These are phyloP conservation scores for Podaxis sp. DNA, from an alignment of 768 basidiomycete species.

Conservation along the genomic window DNA sequence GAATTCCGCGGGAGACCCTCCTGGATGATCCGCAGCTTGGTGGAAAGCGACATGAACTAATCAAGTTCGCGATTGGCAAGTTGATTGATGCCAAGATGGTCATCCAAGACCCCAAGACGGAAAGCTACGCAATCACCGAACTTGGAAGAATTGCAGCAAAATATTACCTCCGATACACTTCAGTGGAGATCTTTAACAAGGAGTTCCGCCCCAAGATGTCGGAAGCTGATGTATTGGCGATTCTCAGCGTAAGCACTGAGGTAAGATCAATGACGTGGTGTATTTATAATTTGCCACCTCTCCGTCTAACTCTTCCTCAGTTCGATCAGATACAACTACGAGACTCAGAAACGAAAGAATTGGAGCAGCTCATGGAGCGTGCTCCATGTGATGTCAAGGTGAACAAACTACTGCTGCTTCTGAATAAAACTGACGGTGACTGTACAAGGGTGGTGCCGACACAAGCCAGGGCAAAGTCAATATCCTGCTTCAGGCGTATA, in stretches of 20 bases:
- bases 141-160: conserved; percentile 94
- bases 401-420: conserved; percentile 13
- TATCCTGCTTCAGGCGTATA: conserved; percentile 86
- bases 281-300: neutral
- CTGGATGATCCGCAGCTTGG: conserved; percentile 71
- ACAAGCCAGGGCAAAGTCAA: conserved; percentile 81
- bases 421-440: neutral
- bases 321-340: conserved; percentile 94
- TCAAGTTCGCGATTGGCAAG: conserved; percentile 57
- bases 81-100: conserved; percentile 81
- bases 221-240: conserved; percentile 84
- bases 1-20: conserved; percentile 65
- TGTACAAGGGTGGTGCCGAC: conserved; percentile 49
- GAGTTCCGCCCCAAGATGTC: conserved; percentile 79
- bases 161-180: conserved; percentile 87
- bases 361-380: conserved; percentile 61
- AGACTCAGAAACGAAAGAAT: conserved; percentile 83
- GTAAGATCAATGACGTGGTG: conserved; percentile 31
- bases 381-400: conserved; percentile 84
- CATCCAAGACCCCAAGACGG: conserved; percentile 54
- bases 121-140: conserved; percentile 73
- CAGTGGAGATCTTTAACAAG: conserved; percentile 83
- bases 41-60: conserved; percentile 63
- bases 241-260: conserved; percentile 91
- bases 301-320: conserved; percentile 31